Conservation (phyloP, 2,329 filamentous ascomycete species). For the Fusarium nelsonii region DNA sequence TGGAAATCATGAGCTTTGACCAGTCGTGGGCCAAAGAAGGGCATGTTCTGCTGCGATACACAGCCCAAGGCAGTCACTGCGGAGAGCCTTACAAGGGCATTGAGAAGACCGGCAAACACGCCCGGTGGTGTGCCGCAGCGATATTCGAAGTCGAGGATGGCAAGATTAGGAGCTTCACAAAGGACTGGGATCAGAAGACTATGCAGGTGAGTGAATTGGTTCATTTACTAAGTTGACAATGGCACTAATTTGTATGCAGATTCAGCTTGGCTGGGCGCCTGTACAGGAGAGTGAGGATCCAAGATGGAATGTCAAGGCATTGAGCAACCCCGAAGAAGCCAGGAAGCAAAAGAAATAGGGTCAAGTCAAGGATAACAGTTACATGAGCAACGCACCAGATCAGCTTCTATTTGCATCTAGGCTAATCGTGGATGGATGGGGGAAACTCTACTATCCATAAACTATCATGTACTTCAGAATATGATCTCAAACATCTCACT, state of each 20-base stretch:
- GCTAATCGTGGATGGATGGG: no score
- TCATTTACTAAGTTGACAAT: neutral
- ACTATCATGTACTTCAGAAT: no score
- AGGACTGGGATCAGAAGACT: constrained; percentile 34
- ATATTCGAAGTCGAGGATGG: constrained; percentile 45
- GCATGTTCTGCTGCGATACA: constrained; percentile 44
- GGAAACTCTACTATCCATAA: no score
- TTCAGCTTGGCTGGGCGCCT: constrained; percentile 45
- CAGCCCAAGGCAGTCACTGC: constrained; percentile 41
- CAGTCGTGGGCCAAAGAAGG: constrained; percentile 44
- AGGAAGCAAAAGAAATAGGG: constrained; percentile 8
- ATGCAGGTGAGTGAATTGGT: constrained; percentile 12
- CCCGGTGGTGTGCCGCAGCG: constrained; percentile 35
- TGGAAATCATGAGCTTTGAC: constrained; percentile 41
- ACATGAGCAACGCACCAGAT: no score
- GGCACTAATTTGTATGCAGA: constrained; percentile 20
- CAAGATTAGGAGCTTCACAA: constrained; percentile 31
- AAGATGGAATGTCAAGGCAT: constrained; percentile 38
- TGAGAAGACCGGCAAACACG: constrained; percentile 32
- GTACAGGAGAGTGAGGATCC: constrained; percentile 41
- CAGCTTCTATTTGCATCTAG: no score
- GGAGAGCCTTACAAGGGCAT: constrained; percentile 45
- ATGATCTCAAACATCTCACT: no score
- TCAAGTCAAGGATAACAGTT: neutral
- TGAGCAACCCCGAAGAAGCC: constrained; percentile 25